These are phyloP conservation scores for Tolypocladium endophyticum DNA, from an alignment of 2,329 filamentous ascomycete species.

Conservation along the genomic window DNA sequence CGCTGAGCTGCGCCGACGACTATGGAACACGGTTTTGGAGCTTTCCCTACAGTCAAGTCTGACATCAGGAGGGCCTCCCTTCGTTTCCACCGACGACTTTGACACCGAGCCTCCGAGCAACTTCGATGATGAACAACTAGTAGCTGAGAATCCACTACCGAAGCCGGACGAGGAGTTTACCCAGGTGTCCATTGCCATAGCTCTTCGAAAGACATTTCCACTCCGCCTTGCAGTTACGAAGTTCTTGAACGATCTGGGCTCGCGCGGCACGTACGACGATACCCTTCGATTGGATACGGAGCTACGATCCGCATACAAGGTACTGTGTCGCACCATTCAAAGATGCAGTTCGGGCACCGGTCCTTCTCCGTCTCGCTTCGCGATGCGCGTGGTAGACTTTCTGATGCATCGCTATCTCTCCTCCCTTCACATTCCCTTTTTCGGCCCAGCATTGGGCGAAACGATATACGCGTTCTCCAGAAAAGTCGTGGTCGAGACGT, in stretches of 20 bases:
- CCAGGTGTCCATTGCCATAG: conserved; percentile 26
- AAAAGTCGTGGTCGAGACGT: conserved; percentile 34
- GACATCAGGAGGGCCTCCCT: conserved; percentile 31
- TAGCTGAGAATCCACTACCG: conserved; percentile 15
- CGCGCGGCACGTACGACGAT: conserved; percentile 28
- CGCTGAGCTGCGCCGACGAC: conserved; percentile 35
- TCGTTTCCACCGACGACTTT: conserved; percentile 33
- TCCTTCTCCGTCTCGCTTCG: conserved; percentile 1
- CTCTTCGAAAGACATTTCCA: conserved; percentile 30
- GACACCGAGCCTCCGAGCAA: conserved; percentile 34
- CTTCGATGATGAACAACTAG: conserved; percentile 38
- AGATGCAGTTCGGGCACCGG: conserved; percentile 7
- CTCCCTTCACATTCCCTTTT: conserved; percentile 47
- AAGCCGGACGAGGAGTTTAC: conserved; percentile 24
- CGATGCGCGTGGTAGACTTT: background rate
- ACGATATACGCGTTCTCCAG: conserved; percentile 39
- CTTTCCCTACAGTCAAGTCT: conserved; percentile 26
- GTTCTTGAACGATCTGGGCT: conserved; percentile 31
- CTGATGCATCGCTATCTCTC: conserved; percentile 4
- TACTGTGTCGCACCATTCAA: conserved; percentile 22
- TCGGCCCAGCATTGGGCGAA: conserved; percentile 26
- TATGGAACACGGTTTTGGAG: conserved; percentile 45
- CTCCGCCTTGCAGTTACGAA: conserved; percentile 30
- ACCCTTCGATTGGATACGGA: conserved; percentile 31
- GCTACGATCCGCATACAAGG: conserved; percentile 31